A percentile compares a stretch with the other conserved stretches of the same genome.
Conservation (phyloP, 2,329 filamentous ascomycete genomes). For the Xylaria arbuscula region DNA sequence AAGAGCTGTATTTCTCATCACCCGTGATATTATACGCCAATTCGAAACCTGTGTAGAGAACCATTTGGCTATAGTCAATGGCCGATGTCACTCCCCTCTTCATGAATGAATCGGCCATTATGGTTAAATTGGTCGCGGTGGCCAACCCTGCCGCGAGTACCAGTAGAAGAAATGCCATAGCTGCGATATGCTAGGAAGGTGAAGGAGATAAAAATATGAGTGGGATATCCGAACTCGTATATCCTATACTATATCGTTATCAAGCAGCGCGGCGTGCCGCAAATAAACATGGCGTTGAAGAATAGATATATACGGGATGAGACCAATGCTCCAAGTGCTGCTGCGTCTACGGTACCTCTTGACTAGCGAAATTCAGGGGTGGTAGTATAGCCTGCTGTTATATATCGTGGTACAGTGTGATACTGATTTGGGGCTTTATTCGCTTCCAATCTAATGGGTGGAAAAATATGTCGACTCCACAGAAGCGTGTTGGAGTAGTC, state of each 20-base stretch:
- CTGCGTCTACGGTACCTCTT: slow-evolving; percentile 5
- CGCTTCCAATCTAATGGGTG: slow-evolving; percentile 33
- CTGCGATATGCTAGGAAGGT: neutral
- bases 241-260: neutral
- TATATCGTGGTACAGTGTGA: slow-evolving; percentile 6
- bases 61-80: slow-evolving; percentile 58
- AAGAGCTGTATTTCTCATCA: slow-evolving; percentile 57
- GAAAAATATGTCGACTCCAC: slow-evolving; percentile 32
- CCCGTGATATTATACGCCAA: slow-evolving; percentile 57
- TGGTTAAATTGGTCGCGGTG: slow-evolving; percentile 44
- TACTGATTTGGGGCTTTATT: neutral
- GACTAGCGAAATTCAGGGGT: slow-evolving; percentile 2
- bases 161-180: slow-evolving; percentile 40
- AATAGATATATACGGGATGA: neutral
- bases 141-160: slow-evolving; percentile 32
- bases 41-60: slow-evolving; percentile 60
- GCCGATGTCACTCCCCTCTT: slow-evolving; percentile 53
- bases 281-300: neutral
- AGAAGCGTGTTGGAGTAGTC: neutral
- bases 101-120: slow-evolving; percentile 62
- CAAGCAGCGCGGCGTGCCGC: slow-evolving; percentile 4
- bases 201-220: neutral
- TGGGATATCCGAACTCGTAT: slow-evolving; percentile 11
- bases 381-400: neutral
- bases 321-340: neutral